These are phyloP conservation scores for Triticum turgidum DNA, from an alignment of 176 grass and related monocot species.

Conservation along the genomic window DNA sequence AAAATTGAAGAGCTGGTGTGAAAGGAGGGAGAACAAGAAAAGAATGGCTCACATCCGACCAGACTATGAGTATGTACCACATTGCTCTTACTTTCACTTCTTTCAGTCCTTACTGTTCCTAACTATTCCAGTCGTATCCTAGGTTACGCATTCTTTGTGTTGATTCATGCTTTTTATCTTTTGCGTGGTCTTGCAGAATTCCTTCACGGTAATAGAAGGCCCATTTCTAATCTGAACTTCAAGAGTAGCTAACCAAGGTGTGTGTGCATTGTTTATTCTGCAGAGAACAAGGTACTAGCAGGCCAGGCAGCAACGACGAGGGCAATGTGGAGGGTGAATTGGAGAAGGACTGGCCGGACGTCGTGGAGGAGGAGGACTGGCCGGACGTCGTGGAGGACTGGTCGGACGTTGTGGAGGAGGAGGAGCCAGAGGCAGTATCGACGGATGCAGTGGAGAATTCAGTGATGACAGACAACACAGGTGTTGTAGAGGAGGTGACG, in stretches of 20 bases:
- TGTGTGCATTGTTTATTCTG: not conserved
- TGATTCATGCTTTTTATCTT: not conserved
- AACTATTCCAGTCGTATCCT: not conserved
- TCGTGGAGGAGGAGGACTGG: too few species aligned
- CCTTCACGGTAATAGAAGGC: not conserved
- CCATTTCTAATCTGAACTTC: not conserved
- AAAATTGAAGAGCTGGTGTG: not conserved
- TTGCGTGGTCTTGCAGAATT: not conserved
- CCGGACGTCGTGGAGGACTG: too few species aligned
- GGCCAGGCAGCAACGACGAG: not conserved
- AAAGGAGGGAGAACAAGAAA: not conserved
- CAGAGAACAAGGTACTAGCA: not conserved
- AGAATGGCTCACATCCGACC: not conserved
- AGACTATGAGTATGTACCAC: not conserved
- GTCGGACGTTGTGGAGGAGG: too few species aligned
- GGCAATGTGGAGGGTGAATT: too few species aligned
- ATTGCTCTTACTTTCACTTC: not conserved
- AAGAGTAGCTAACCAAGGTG: not conserved
- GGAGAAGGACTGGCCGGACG: too few species aligned
- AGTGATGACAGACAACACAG: too few species aligned
- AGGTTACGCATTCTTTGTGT: not conserved
- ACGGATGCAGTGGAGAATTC: too few species aligned
- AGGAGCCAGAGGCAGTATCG: too few species aligned
- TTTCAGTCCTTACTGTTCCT: not conserved
- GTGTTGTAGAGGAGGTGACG: too few species aligned